phyloP scores from a whole-genome alignment of 108 stramenopile genomes.

The Cyclostephanos tholiformis region DNA sequence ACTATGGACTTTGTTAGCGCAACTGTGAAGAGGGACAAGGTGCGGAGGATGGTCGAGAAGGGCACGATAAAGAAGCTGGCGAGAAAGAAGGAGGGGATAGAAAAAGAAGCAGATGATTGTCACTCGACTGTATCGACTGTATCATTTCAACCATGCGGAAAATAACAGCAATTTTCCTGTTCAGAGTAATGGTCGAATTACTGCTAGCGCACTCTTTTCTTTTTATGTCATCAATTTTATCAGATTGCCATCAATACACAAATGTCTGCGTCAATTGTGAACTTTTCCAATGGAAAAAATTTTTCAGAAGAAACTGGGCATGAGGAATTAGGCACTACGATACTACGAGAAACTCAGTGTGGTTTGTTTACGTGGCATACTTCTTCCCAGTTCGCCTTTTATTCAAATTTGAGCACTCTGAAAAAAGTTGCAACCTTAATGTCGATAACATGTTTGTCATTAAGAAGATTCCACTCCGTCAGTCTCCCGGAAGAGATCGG shows the following conservation, averaged over 20 bases:
- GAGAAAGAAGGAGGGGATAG: constrained; percentile 1
- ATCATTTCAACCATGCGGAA: background rate
- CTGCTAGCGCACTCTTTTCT: constrained; percentile 10
- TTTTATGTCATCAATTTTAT: constrained; percentile 36
- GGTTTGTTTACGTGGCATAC: too few species aligned
- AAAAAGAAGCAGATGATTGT: constrained; percentile 1
- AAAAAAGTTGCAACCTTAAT: too few species aligned
- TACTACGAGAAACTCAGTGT: too few species aligned
- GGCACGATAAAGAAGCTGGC: constrained; percentile 19
- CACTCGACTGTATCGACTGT: background rate
- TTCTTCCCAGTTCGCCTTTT: too few species aligned
- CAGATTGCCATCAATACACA: background rate
- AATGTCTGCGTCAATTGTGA: background rate
- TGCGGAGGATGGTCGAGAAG: constrained; percentile 42
- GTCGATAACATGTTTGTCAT: too few species aligned
- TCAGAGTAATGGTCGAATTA: background rate
- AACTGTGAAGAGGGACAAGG: constrained; percentile 57
- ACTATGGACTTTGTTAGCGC: constrained; percentile 47
- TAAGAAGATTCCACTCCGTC: too few species aligned
- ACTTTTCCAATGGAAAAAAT: background rate
- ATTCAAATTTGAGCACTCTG: too few species aligned
- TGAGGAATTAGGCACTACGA: too few species aligned
- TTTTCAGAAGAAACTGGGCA: background rate
- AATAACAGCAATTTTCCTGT: background rate
- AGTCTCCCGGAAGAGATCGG: too few species aligned